Evolutionary conservation across 2,329 filamentous ascomycete genomes (phyloP), one percentile per base, ranked within the genome.

Genomic region (Byssothecium circinans): DNA sequence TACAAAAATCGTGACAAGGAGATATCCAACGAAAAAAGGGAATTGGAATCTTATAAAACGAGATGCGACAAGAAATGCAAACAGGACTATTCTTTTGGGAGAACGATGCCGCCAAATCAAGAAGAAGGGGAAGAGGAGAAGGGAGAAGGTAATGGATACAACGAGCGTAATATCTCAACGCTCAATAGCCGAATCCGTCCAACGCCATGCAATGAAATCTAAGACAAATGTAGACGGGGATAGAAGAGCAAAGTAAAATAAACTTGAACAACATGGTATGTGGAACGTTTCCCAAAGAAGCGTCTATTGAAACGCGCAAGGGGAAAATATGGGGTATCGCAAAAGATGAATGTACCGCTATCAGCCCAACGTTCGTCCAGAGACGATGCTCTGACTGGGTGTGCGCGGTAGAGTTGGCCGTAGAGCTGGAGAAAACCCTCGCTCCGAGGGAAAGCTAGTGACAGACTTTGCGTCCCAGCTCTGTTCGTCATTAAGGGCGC

Each of bases 401-500:
- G 65, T 68, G 22, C 68, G 60, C 17, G 64, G 58, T 38, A 66
- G 39, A 18, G 55, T 60, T 15, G 68, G 68, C 46, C 60, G 57
- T 19, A 70, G 62, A 34, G 58, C 56, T 32, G 68, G 60, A 34
- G 69, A 67, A 41, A 49, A 68, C 11, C 57, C 61, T 27, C 58
- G 60, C 20, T 68, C 63, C 2, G 63, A 65, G 19, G 65, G 59
- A 38, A 68, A 69, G 43, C 59, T 64, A 8, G 56, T 58, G 35
- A 68, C 60, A 1, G 63, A 32, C 12, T 62, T 59, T 11, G 58
- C 52, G 41, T 79, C 75, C 76, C 80, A 81, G 27, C 72, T 78
- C 14, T 32, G 29, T 68, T 94, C 88, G 61, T 96, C 91, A 50
- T 88, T 87, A 41, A 97, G 77, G 12, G 88, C 89, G 53, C 85